Percentiles rank a stretch among this genome's conserved stretches.
These are phyloP conservation scores for Fomitiporia mediterranea DNA, from an alignment of 1,284 basidiomycete species.

Conservation along the genomic window DNA sequence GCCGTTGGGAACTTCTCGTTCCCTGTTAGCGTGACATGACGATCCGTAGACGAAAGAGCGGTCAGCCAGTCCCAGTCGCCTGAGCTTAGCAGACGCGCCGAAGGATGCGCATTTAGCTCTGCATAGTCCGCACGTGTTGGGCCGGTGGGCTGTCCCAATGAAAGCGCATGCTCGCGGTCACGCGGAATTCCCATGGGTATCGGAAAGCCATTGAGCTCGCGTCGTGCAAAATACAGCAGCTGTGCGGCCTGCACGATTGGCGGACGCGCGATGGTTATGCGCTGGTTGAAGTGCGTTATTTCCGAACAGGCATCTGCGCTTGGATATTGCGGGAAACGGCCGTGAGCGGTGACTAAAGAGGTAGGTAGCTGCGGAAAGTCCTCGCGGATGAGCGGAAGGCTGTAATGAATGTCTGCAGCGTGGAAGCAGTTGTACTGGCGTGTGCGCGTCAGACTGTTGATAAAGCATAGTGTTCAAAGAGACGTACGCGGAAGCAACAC, in stretches of 20 bases:
- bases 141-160: conserved; percentile 29
- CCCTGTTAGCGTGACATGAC: conserved; percentile 20
- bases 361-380: conserved; percentile 28
- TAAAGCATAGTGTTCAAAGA: neutral
- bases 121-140: conserved; percentile 57
- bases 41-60: conserved; percentile 26
- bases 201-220: conserved; percentile 44
- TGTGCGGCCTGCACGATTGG: conserved; percentile 54
- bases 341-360: conserved; percentile 47
- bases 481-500: conserved; percentile 44
- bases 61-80: conserved; percentile 41
- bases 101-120: conserved; percentile 48
- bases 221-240: conserved; percentile 55
- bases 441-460: conserved; percentile 7
- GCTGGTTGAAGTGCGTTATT: conserved; percentile 39
- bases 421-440: conserved; percentile 50
- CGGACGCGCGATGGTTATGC: conserved; percentile 40
- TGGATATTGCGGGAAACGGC: conserved; percentile 54
- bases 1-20: conserved; percentile 28
- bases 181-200: conserved; percentile 43
- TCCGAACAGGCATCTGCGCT: conserved; percentile 27
- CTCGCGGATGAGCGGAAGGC: conserved; percentile 40
- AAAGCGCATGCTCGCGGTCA: conserved; percentile 39
- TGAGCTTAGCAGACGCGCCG: conserved; percentile 28
- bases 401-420: conserved; percentile 56